Conservation (phyloP, 331 rosid genomes). For the Acacia concinna region DNA sequence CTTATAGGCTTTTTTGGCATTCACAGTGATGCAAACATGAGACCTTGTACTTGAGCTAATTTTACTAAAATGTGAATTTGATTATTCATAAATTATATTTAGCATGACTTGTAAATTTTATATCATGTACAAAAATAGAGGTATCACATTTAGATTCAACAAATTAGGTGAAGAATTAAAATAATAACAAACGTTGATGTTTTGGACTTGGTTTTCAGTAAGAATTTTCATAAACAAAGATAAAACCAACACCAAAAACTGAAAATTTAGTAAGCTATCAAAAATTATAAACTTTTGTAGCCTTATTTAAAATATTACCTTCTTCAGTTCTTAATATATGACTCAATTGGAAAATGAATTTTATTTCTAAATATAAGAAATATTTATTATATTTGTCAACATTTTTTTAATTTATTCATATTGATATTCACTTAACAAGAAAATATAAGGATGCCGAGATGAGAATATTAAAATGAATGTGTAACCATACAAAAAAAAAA, state of each 20-base stretch:
- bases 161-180: neutral
- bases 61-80: neutral
- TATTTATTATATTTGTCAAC: no score
- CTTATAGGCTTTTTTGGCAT: no score
- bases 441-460: no score
- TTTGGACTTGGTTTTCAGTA: neutral
- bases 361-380: no score
- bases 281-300: neutral
- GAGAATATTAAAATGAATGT: no score
- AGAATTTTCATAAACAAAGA: neutral
- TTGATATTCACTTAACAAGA: no score
- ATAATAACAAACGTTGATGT: neutral
- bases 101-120: neutral
- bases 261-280: neutral
- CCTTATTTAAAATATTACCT: neutral
- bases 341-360: no score
- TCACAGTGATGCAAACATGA: neutral
- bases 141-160: neutral
- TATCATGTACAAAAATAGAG: neutral
- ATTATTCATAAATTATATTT: neutral
- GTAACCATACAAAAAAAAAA: no score
- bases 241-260: neutral
- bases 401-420: no score
- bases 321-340: fast-evolving
- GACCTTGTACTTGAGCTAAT: no score